Percentiles rank a stretch among this genome's conserved stretches.
Evolutionary conservation across 225 moss, liverwort and hornwort species (phyloP).

Genomic region (Pseudoscleropodium purum): DNA sequence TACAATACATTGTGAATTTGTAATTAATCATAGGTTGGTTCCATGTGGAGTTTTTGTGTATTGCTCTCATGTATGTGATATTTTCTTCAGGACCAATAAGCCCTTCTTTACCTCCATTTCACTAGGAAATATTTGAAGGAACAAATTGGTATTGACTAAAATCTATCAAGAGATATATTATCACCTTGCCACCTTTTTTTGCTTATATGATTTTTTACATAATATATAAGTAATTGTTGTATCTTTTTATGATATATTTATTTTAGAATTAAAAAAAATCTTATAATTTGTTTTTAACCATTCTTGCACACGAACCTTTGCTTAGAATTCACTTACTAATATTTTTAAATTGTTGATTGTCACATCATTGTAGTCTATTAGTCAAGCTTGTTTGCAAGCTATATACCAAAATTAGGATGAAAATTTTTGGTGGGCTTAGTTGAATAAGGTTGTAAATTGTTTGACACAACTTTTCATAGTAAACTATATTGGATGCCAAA

Average conservation of each 20-base stretch:
- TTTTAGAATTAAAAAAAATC: background rate
- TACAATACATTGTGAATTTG: background rate
- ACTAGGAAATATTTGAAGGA: background rate
- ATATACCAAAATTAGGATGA: fast-evolving
- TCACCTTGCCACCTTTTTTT: fast-evolving
- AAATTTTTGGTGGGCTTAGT: background rate
- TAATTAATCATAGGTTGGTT: background rate
- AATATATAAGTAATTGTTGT: too few relatives aligned
- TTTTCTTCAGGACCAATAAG: too few relatives aligned
- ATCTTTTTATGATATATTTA: background rate
- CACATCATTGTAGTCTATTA: fast-evolving
- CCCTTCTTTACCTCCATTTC: background rate
- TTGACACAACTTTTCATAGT: background rate
- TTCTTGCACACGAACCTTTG: fast-evolving
- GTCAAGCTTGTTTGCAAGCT: fast-evolving
- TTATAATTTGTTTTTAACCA: background rate
- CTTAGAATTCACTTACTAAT: background rate
- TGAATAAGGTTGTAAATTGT: background rate
- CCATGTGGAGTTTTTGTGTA: background rate
- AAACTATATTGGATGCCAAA: background rate
- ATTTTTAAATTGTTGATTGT: background rate
- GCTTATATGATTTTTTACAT: background rate
- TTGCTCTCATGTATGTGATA: background rate
- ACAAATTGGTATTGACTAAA: background rate
- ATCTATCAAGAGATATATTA: background rate